Conservation (phyloP, 148 eudicot genomes). For the Rhododendron molle region DNA sequence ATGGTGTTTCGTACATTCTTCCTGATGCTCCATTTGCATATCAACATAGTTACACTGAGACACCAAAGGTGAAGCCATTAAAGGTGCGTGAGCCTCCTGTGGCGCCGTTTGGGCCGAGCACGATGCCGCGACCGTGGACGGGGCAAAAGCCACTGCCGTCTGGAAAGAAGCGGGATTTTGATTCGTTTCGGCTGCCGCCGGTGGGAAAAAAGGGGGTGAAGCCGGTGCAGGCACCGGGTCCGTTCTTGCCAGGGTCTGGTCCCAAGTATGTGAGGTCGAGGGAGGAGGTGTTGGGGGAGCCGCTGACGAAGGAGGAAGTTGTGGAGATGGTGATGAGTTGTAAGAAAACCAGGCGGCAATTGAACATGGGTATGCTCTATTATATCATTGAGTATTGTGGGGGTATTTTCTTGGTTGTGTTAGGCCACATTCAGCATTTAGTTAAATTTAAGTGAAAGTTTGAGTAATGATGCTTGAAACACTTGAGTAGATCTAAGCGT, state of each 20-base stretch:
- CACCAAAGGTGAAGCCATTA: conserved; percentile 71
- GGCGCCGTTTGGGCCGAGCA: conserved; percentile 75
- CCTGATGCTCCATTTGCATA: conserved; percentile 84
- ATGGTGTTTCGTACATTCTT: conserved; percentile 61
- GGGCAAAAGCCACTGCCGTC: conserved; percentile 79
- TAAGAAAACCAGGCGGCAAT: conserved; percentile 60
- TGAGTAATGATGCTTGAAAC: background rate
- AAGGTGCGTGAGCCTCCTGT: conserved; percentile 73
- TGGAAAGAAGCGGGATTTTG: conserved; percentile 66
- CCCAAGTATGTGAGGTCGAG: conserved; percentile 72
- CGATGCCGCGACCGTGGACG: conserved; percentile 85
- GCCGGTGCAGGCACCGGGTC: conserved; percentile 94
- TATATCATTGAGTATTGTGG: background rate
- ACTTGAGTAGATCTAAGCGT: background rate
- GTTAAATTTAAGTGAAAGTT: background rate
- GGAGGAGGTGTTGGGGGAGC: conserved; percentile 87
- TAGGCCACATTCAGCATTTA: background rate
- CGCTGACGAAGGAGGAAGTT: conserved; percentile 61
- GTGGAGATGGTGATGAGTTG: conserved; percentile 49
- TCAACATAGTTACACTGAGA: conserved; percentile 91
- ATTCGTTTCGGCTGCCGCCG: conserved; percentile 66
- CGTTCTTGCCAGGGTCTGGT: conserved; percentile 76
- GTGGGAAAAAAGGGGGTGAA: conserved; percentile 86
- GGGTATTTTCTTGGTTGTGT: background rate
- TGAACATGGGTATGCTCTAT: conserved; percentile 79